Conservation (phyloP, 2,329 filamentous ascomycete genomes). For the Periconia sp. region DNA sequence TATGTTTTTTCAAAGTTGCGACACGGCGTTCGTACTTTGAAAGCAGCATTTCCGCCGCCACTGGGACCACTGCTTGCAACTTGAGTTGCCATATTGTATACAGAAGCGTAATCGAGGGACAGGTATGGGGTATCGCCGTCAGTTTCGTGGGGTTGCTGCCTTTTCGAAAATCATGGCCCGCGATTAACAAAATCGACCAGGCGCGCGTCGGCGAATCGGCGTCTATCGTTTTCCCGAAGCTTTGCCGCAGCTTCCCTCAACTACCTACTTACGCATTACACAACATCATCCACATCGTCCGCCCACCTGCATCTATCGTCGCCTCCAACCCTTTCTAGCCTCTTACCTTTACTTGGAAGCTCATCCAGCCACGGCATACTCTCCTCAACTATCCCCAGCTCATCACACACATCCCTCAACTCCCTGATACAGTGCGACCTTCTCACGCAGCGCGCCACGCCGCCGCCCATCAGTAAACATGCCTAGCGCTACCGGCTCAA, state of each 20-base stretch:
- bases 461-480: conserved; percentile 51
- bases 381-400: background rate
- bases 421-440: background rate
- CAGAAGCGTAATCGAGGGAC: conserved; percentile 11
- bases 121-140: conserved; percentile 24
- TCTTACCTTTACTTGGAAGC: background rate
- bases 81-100: conserved; percentile 37
- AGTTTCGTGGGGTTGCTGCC: conserved; percentile 24
- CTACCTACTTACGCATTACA: conserved; percentile 19
- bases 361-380: background rate
- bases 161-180: conserved; percentile 20
- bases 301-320: conserved; percentile 1
- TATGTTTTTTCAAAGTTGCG: conserved; percentile 27
- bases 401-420: background rate
- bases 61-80: conserved; percentile 33
- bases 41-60: conserved; percentile 61
- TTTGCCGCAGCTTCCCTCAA: conserved; percentile 16
- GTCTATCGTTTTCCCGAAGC: conserved; percentile 25
- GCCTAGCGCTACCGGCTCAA: conserved; percentile 90
- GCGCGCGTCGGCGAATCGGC: conserved; percentile 19
- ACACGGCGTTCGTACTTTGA: conserved; percentile 55
- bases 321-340: background rate
- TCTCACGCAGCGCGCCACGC: conserved; percentile 3
- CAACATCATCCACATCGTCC: conserved; percentile 4
- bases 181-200: conserved; percentile 27